Conservation (phyloP, 2,329 filamentous ascomycete species). For the Botrytis porri region DNA sequence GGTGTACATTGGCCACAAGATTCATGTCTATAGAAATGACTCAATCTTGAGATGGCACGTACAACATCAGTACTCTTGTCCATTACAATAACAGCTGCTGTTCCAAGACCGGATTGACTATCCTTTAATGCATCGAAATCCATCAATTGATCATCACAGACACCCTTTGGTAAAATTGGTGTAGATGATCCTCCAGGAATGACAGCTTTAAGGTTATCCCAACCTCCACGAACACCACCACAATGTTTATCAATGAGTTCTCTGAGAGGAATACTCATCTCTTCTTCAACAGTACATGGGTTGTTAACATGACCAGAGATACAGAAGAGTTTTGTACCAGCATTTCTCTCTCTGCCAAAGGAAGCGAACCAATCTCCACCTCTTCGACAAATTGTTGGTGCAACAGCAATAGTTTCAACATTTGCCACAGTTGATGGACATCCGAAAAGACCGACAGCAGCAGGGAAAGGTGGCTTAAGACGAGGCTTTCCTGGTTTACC, state of each 20-base stretch:
- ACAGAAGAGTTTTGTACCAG: slow-evolving; percentile 96
- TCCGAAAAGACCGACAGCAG: slow-evolving; percentile 94
- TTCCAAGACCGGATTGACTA: slow-evolving; percentile 93
- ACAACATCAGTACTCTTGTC: slow-evolving; percentile 97
- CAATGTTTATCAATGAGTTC: slow-evolving; percentile 99
- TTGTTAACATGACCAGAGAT: slow-evolving; percentile 99
- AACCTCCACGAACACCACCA: slow-evolving; percentile 91
- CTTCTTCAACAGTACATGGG: slow-evolving; percentile 95
- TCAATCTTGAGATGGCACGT: slow-evolving; percentile 85
- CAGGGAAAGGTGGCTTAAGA: slow-evolving; percentile 97
- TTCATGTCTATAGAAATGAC: slow-evolving; percentile 98
- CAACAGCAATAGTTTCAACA: slow-evolving; percentile 93
- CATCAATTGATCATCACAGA: slow-evolving; percentile 97
- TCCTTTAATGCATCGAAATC: slow-evolving; percentile 99
- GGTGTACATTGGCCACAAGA: slow-evolving; percentile 98
- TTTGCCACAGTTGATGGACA: slow-evolving; percentile 98
- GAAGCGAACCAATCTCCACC: slow-evolving; percentile 89
- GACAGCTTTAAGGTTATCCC: slow-evolving; percentile 94
- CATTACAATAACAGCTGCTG: slow-evolving; percentile 97
- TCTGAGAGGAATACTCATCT: slow-evolving; percentile 95
- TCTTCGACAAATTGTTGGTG: slow-evolving; percentile 91
- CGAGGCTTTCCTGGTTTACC: slow-evolving; percentile 98
- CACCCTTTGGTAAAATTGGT: slow-evolving; percentile 82
- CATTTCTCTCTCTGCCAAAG: slow-evolving; percentile 94
- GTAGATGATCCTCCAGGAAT: slow-evolving; percentile 97